A percentile compares a stretch with the other conserved stretches of the same genome.
Evolutionary conservation across 257 asterid species (phyloP).

Genomic region (Linderniella brevidens): DNA sequence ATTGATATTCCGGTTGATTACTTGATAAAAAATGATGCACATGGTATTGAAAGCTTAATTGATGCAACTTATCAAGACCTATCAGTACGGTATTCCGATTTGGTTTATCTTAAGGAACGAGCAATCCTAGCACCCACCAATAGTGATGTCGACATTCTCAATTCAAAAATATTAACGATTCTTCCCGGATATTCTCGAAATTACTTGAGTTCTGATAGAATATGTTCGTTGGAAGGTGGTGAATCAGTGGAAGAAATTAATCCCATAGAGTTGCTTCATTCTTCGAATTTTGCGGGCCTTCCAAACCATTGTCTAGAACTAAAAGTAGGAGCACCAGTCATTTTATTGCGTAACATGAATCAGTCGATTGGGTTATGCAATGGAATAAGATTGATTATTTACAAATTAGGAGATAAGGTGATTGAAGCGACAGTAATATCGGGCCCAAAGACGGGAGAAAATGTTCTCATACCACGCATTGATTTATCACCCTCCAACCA

Average conservation of each 20-base stretch:
- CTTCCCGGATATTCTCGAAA: background rate
- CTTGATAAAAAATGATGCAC: no score
- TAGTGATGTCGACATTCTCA: background rate
- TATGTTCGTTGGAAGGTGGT: background rate
- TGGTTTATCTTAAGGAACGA: background rate
- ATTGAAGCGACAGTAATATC: background rate
- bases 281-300: background rate
- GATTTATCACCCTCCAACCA: background rate
- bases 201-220: background rate
- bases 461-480: background rate
- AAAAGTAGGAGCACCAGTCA: background rate
- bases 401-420: background rate
- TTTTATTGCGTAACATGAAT: background rate
- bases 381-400: background rate
- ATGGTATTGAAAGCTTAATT: background rate
- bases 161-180: background rate
- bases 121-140: background rate
- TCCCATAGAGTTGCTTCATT: background rate
- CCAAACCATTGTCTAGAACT: background rate
- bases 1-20: no score
- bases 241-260: background rate
- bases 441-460: background rate
- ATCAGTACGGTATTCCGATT: background rate
- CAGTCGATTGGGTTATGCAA: background rate
- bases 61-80: background rate